Evolutionary conservation across 768 basidiomycete species (phyloP).

Genomic region (Cystobasidium onofrii): DNA sequence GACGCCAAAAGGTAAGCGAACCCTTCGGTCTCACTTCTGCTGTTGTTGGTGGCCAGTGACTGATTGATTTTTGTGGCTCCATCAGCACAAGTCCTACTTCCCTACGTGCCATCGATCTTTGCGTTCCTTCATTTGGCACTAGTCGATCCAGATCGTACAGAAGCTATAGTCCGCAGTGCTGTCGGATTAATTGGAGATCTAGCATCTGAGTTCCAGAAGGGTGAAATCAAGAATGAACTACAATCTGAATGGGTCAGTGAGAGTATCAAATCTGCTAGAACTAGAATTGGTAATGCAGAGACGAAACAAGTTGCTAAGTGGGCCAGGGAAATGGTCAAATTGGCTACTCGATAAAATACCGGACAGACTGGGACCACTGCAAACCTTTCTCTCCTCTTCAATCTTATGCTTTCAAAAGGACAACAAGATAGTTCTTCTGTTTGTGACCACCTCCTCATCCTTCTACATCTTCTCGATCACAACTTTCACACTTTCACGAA

Average conservation of each 20-base stretch:
- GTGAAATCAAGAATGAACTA: slow-evolving; percentile 70
- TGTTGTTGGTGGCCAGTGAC: too few relatives aligned
- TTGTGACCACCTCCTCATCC: background rate
- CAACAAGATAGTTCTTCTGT: too few relatives aligned
- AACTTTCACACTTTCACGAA: too few relatives aligned
- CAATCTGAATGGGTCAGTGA: slow-evolving; percentile 69
- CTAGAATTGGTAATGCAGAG: slow-evolving; percentile 60
- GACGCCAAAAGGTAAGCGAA: slow-evolving; percentile 60
- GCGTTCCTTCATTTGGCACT: slow-evolving; percentile 67
- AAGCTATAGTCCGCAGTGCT: slow-evolving; percentile 62
- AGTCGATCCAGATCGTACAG: slow-evolving; percentile 72
- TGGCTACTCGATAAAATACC: background rate
- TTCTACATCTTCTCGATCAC: background rate
- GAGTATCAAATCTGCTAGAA: slow-evolving; percentile 61
- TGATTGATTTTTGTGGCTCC: too few relatives aligned
- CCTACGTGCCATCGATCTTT: slow-evolving; percentile 65
- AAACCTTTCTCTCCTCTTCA: too few relatives aligned
- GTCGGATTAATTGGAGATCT: slow-evolving; percentile 88
- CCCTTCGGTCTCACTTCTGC: slow-evolving; percentile 1
- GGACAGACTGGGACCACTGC: too few relatives aligned
- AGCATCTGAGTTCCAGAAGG: slow-evolving; percentile 73
- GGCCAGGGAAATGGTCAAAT: slow-evolving; percentile 68
- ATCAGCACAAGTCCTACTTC: slow-evolving; percentile 54
- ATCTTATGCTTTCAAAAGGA: too few relatives aligned
- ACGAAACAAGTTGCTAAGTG: slow-evolving; percentile 84